Evolutionary conservation across 106 monocot species (phyloP).

Genomic region (Triglochin maritima): DNA sequence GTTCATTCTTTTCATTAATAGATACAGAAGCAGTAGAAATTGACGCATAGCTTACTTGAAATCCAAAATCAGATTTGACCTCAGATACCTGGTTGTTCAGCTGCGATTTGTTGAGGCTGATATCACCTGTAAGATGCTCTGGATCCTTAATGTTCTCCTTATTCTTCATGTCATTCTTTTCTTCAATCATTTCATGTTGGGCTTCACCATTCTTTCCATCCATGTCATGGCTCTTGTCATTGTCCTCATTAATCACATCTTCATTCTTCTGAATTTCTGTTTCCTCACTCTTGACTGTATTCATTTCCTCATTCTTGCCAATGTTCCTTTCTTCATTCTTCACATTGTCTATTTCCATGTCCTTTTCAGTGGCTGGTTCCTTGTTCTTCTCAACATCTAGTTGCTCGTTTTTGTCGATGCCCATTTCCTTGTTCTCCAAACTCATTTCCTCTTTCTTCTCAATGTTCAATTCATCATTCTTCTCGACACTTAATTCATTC

Average conservation of each 20-base stretch:
- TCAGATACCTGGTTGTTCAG: constrained; percentile 76
- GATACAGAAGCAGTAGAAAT: constrained; percentile 70
- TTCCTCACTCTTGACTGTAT: too few species aligned
- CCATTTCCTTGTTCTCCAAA: constrained; percentile 6
- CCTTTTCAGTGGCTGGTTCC: too few species aligned
- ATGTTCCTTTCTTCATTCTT: too few species aligned
- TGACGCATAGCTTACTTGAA: constrained; percentile 75
- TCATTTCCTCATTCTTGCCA: too few species aligned
- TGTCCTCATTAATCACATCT: too few species aligned
- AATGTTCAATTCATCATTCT: background rate
- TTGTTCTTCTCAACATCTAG: too few species aligned
- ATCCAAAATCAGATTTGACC: constrained; percentile 66
- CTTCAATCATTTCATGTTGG: constrained; percentile 1
- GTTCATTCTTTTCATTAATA: constrained; percentile 74
- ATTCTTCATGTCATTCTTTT: constrained; percentile 19
- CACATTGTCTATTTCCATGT: too few species aligned
- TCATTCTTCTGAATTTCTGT: too few species aligned
- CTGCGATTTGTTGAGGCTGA: constrained; percentile 16
- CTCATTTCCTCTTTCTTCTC: constrained; percentile 20
- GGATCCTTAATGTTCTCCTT: constrained; percentile 22
- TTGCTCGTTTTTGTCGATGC: too few species aligned
- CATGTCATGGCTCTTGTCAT: background rate
- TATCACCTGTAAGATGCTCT: constrained; percentile 27
- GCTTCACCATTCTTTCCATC: background rate
- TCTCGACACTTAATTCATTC: background rate